Evolutionary conservation across 1,139 yeast genomes (phyloP), one percentile per base, ranked within the genome.

Genomic region (Debaryomycetaceae sp.): DNA sequence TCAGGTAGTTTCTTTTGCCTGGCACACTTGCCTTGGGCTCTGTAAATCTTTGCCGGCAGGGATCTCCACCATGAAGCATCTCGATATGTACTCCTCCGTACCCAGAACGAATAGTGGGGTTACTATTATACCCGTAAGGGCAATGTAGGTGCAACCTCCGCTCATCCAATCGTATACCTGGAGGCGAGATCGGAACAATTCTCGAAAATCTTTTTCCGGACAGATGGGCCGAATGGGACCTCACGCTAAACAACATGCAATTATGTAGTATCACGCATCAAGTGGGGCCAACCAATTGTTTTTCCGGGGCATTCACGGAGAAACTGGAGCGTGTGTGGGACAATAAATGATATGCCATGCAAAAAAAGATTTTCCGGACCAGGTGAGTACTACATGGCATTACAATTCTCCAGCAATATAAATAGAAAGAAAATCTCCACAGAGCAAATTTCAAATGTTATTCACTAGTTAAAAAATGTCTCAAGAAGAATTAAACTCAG

Each of bases 401-500:
- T 27, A 11, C 31, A 27, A 27, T 8, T 27, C 2, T 27, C 11
- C 31, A 8, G 31, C 31, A 27, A 11, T 27, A 27, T 27, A 27
- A 27, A 27, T 27, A 27, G 8, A 11, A 17, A 17, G 20, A 17
- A 17, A 17, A 17, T 17, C 20, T 17, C 20, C 4, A 17, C 20
- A 17, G 20, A 17, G 20, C 20, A 17, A 17, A 17, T 17, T 17
- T 17, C 20, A 17, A 17, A 17, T 17, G 20, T 17, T 17, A 17
- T 17, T 17, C 20, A 17, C 20, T 17, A 24, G 24, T 17, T 13
- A 6, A 37, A 24, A 30, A 20, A 34, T 42, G 41, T 42, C 41
- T 20, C 52, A 54, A 36, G 59, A 58, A 45, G 60, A 61, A 48
- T 42, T 53, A 30, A 45, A 49, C 36, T 57, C 67, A 46, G 70